Base-by-base conservation (phyloP, 306 rosid species). In the Boehmeria nivea region DNA sequence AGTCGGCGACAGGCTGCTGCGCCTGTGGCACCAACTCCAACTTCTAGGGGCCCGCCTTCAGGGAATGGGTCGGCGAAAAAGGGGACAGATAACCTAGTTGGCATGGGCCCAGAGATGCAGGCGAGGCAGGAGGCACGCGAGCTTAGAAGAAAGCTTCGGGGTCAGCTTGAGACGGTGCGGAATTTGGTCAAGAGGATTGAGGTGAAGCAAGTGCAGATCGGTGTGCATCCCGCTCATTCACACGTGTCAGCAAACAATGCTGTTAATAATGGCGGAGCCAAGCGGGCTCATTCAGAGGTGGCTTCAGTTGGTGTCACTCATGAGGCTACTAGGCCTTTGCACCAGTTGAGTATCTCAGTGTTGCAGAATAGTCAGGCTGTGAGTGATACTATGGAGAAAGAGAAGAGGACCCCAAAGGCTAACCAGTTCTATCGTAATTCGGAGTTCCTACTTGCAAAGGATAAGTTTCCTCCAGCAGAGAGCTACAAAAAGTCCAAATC, bases 351-450 rank as follows among this genome's bases (percentile, higher is more conserved):
- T 67, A 20, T 90, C 51, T 69, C 94, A 1, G 54, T 84, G 63
- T 65, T 80, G 53, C 91, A 82, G 77, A 87, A 82, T 67, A 87
- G 82, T 69, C 88, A 70, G 2, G 86, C 81, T n/a, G 63, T 63
- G 45, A 23, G 69, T 80, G 95, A 82, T 59, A 74, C 17, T 69
- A 75, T 84, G 66, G 95, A 91, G 80, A 90, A 87, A 72, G 98
- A 90, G 68, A 90, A 90, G 83, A 82, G 98, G 61, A 90, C 83
- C 13, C 98, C 98, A 3, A 90, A 90, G 67, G 95, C 95, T 8
- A 90, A 90, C 73, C 95, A 82, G 54, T 90, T 90, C 60, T 91
- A 91, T 72, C 74, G 67, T 3, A 91, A 83, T 61, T 84, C 96
- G 0, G 98, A 84, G 74, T 91, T 91, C 74, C 68, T 91, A 72